These are phyloP conservation scores for Cyberlindnera galapagoensis DNA, from an alignment of 805 yeast genomes.

Conservation along the genomic window DNA sequence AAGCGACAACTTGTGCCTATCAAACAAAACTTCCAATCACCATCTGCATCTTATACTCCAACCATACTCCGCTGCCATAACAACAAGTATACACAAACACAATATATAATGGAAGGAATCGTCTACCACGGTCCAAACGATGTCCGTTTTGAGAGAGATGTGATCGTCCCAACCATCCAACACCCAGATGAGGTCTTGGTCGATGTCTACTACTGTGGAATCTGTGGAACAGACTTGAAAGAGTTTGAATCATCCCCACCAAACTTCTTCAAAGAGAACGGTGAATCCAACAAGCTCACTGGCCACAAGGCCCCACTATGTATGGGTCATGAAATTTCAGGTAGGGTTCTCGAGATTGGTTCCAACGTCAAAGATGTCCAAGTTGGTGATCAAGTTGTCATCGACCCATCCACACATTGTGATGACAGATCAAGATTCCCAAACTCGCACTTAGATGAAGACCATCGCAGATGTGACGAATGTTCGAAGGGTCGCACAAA, in stretches of 20 bases:
- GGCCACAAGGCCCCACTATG: conserved; percentile 37
- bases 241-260: conserved; percentile 52
- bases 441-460: conserved; percentile 23
- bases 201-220: conserved; percentile 49
- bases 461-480: conserved; percentile 35
- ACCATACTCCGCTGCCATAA: too few species aligned
- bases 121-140: conserved; percentile 41
- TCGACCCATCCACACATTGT: conserved; percentile 59
- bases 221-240: conserved; percentile 59
- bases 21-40: too few species aligned
- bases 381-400: conserved; percentile 53
- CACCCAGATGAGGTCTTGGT: conserved; percentile 36
- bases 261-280: conserved; percentile 43
- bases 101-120: conserved; percentile 38
- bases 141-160: conserved; percentile 32
- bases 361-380: conserved; percentile 34
- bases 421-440: conserved; percentile 37
- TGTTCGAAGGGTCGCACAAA: conserved; percentile 47
- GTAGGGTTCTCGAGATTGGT: conserved; percentile 41
- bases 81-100: too few species aligned
- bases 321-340: conserved; percentile 52
- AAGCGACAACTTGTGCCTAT: too few species aligned
- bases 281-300: conserved; percentile 32
- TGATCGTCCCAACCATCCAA: conserved; percentile 30
- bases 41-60: too few species aligned